phyloP scores from a whole-genome alignment of 768 basidiomycete species.

The Trametes elegans region DNA sequence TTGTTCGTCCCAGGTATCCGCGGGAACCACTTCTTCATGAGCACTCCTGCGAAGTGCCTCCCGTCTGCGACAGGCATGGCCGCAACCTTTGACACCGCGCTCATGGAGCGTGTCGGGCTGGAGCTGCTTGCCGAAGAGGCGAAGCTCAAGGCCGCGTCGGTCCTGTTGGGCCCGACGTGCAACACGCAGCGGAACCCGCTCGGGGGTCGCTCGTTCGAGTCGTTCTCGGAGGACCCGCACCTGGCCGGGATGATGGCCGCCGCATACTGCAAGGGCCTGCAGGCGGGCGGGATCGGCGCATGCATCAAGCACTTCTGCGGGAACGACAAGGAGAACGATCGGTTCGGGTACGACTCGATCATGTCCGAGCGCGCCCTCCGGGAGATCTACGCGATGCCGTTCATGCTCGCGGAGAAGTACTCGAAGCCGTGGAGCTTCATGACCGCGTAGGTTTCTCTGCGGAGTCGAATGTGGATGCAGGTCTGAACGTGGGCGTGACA shows the following conservation, averaged over 20 bases:
- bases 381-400: slow-evolving; percentile 63
- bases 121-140: slow-evolving; percentile 71
- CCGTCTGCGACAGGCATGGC: slow-evolving; percentile 75
- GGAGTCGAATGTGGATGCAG: neutral
- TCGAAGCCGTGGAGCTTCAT: slow-evolving; percentile 54
- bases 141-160: slow-evolving; percentile 61
- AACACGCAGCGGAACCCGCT: slow-evolving; percentile 69
- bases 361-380: slow-evolving; percentile 50
- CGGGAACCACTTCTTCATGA: slow-evolving; percentile 79
- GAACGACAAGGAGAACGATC: slow-evolving; percentile 83
- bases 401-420: slow-evolving; percentile 53
- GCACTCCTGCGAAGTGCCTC: slow-evolving; percentile 76
- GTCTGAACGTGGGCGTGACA: slow-evolving; percentile 22
- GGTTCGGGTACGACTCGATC: slow-evolving; percentile 56
- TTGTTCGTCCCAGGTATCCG: slow-evolving; percentile 39
- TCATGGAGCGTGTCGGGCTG: slow-evolving; percentile 59
- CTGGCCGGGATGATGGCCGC: slow-evolving; percentile 70
- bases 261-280: slow-evolving; percentile 74
- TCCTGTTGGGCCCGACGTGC: slow-evolving; percentile 71
- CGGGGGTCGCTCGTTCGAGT: slow-evolving; percentile 65
- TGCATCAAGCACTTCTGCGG: slow-evolving; percentile 82
- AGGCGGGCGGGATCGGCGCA: slow-evolving; percentile 70
- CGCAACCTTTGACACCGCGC: slow-evolving; percentile 68
- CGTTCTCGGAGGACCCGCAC: slow-evolving; percentile 72
- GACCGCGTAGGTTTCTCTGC: slow-evolving; percentile 52